Conservation (phyloP, 139 green algal species). For the Bryopsis sp. region DNA sequence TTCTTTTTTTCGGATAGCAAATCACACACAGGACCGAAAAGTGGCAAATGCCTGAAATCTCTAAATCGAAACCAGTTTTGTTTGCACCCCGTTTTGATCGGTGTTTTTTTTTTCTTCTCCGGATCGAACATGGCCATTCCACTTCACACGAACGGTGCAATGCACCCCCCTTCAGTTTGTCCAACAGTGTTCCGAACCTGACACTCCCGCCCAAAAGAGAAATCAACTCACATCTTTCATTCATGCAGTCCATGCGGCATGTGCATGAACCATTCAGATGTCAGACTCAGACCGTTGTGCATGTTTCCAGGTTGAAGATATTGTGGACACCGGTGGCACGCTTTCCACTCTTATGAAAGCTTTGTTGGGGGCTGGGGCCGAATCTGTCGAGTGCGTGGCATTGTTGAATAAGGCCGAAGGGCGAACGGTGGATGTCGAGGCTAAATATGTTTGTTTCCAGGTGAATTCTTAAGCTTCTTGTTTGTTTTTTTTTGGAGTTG, state of each 20-base stretch:
- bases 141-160: not conserved
- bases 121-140: not conserved
- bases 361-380: slow-evolving; percentile 24
- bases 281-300: not conserved
- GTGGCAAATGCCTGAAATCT: not conserved
- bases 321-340: slow-evolving; percentile 75
- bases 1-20: not conserved
- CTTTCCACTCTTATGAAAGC: slow-evolving; percentile 16
- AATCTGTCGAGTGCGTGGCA: slow-evolving; percentile 35
- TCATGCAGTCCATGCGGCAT: not conserved
- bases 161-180: no score
- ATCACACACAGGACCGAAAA: not conserved
- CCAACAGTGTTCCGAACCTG: no score
- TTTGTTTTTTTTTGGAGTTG: no score
- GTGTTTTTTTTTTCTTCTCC: not conserved
- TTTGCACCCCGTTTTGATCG: not conserved
- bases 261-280: not conserved
- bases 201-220: not conserved
- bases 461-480: no score
- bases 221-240: not conserved
- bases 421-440: slow-evolving; percentile 37
- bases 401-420: slow-evolving; percentile 69
- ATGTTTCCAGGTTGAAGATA: slow-evolving; percentile 69
- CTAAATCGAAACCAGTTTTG: not conserved
- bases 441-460: slow-evolving; percentile 53